Evolutionary conservation across 2,329 filamentous ascomycete genomes (phyloP).

Genomic region (Colletotrichum sp.): DNA sequence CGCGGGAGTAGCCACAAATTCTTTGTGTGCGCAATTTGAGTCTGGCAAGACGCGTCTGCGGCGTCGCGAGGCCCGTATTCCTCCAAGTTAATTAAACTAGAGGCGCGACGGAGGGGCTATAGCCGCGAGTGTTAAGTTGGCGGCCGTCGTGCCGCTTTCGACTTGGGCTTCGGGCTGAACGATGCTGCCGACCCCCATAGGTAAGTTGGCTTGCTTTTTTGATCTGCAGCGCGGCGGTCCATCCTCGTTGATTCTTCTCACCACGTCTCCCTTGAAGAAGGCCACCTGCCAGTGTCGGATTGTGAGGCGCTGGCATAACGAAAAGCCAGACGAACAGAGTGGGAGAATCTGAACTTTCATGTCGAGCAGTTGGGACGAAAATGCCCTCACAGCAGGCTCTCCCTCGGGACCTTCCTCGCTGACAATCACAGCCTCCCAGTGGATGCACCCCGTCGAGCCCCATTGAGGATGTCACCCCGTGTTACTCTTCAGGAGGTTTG

Average conservation of each 20-base stretch:
- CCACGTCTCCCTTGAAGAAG: neutral
- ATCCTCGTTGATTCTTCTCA: neutral
- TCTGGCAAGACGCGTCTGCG: slow-evolving; percentile 10
- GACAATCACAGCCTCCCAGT: neutral
- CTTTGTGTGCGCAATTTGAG: neutral
- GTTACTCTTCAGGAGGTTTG: slow-evolving; percentile 19
- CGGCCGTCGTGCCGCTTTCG: neutral
- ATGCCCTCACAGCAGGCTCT: neutral
- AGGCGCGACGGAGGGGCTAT: slow-evolving; percentile 7
- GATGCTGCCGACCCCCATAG: neutral
- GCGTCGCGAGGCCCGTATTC: slow-evolving; percentile 7
- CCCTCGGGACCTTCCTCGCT: neutral
- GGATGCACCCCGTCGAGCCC: neutral
- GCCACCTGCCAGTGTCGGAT: slow-evolving; percentile 1
- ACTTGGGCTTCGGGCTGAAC: slow-evolving; percentile 3
- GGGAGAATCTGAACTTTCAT: slow-evolving; percentile 5
- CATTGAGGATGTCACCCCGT: slow-evolving; percentile 7
- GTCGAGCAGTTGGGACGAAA: slow-evolving; percentile 7
- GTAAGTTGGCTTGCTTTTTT: neutral
- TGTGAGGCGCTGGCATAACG: neutral
- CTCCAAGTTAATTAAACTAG: slow-evolving; percentile 4
- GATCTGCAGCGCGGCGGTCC: neutral
- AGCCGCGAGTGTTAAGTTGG: neutral
- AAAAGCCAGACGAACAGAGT: neutral
- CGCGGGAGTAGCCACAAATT: slow-evolving; percentile 19